Percentiles rank a stretch among this genome's conserved stretches.
phyloP scores from a whole-genome alignment of 371 early-diverging fungal genomes.

The Cokeromyces recurvatus region DNA sequence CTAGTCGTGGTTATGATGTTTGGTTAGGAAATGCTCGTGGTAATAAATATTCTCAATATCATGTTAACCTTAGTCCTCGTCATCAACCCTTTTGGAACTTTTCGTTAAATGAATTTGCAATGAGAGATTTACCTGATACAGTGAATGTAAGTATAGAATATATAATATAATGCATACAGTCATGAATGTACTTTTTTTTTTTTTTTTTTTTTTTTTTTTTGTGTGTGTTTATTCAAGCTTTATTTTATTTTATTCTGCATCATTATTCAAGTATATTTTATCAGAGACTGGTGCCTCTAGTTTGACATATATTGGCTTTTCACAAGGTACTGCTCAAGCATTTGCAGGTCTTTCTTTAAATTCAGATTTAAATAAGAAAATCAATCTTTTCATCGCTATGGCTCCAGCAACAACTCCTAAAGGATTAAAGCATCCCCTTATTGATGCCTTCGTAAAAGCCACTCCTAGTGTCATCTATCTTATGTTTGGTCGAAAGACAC shows the following conservation, averaged over 20 bases:
- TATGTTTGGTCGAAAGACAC: slow-evolving; percentile 84
- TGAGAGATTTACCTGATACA: slow-evolving; percentile 82
- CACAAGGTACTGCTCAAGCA: slow-evolving; percentile 92
- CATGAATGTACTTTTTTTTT: background rate
- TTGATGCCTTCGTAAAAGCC: slow-evolving; percentile 81
- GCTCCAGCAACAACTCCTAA: slow-evolving; percentile 91
- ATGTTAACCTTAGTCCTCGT: slow-evolving; percentile 59
- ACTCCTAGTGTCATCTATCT: slow-evolving; percentile 88
- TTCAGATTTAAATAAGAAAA: slow-evolving; percentile 70
- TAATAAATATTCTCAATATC: slow-evolving; percentile 93
- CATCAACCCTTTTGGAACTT: slow-evolving; percentile 90
- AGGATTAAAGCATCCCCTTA: slow-evolving; percentile 75
- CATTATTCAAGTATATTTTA: slow-evolving; percentile 67
- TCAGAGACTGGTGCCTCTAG: slow-evolving; percentile 69
- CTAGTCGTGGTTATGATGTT: slow-evolving; percentile 90
- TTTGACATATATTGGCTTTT: slow-evolving; percentile 93
- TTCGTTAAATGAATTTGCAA: slow-evolving; percentile 87
- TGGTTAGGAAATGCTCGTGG: slow-evolving; percentile 97
- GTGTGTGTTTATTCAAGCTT: too few species aligned
- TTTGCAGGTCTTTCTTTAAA: slow-evolving; percentile 87
- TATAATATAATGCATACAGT: background rate
- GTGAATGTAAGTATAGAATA: slow-evolving; percentile 62
- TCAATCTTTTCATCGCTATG: slow-evolving; percentile 86
- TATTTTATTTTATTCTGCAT: background rate
- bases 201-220: background rate